Percentiles rank a stretch among this genome's conserved stretches.
These are phyloP conservation scores for Geotrichum citri-aurantii DNA, from an alignment of 1,139 yeast species.

Conservation along the genomic window DNA sequence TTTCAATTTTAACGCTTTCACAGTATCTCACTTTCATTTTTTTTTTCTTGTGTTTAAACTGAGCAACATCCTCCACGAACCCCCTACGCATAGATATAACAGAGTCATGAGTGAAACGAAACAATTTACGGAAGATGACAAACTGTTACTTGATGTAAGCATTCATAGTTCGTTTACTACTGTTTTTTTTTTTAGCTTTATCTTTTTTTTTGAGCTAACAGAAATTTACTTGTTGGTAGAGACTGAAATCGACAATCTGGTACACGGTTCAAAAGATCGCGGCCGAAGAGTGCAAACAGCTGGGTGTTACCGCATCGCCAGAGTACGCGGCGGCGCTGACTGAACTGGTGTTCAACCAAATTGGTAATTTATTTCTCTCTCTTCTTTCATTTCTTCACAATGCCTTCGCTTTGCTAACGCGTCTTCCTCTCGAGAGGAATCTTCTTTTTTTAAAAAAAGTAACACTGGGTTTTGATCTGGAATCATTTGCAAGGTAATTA, in stretches of 20 bases:
- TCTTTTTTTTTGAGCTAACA: background rate
- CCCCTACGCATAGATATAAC: background rate
- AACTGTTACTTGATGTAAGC: conserved; percentile 9
- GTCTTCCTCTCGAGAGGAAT: background rate
- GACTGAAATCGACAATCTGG: conserved; percentile 31
- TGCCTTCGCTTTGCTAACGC: background rate
- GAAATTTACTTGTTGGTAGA: conserved; percentile 16
- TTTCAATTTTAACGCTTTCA: background rate
- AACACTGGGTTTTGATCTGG: conserved; percentile 26
- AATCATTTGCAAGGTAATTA: conserved; percentile 29
- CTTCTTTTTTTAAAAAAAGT: background rate
- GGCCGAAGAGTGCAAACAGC: conserved; percentile 28
- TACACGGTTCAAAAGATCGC: conserved; percentile 31
- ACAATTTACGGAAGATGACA: conserved; percentile 10
- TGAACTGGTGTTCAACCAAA: conserved; percentile 32
- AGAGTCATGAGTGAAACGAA: conserved; percentile 2
- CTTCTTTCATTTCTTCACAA: background rate
- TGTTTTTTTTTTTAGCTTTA: background rate
- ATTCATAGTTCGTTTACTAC: background rate
- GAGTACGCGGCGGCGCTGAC: conserved; percentile 32
- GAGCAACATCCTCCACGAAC: no score
- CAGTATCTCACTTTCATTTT: background rate
- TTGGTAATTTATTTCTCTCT: conserved; percentile 24
- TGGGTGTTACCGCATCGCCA: conserved; percentile 28
- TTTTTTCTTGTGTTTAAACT: background rate